Conservation (phyloP, 148 eudicot species). For the Talinum fruticosum region DNA sequence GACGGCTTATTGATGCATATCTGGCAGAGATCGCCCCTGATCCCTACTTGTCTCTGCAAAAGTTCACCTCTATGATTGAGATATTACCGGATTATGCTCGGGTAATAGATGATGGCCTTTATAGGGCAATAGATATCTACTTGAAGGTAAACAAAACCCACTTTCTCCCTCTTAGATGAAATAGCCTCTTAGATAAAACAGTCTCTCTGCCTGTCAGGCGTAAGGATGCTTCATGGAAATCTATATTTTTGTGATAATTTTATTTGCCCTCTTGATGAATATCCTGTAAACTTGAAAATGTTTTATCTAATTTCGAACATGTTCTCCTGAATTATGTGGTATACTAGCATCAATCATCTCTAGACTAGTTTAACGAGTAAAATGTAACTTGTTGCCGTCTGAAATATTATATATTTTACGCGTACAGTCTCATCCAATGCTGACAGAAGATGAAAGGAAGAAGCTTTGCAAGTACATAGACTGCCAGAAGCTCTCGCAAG, state of each 20-base stretch:
- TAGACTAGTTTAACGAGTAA: background rate
- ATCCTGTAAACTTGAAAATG: background rate
- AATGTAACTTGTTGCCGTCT: background rate
- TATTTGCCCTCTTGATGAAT: background rate
- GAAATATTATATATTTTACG: background rate
- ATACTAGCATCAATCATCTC: background rate
- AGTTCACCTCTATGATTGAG: slow-evolving; percentile 53
- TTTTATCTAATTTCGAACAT: background rate
- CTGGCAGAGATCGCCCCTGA: slow-evolving; percentile 71
- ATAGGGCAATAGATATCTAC: slow-evolving; percentile 65
- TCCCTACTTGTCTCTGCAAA: slow-evolving; percentile 49
- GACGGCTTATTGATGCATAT: slow-evolving; percentile 58
- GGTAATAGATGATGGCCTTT: slow-evolving; percentile 73
- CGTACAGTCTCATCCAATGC: slow-evolving; percentile 56
- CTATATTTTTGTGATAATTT: background rate
- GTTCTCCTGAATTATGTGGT: background rate
- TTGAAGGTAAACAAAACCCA: slow-evolving; percentile 43
- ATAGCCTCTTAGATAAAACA: too few relatives aligned
- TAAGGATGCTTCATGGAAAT: background rate
- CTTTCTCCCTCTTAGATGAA: background rate
- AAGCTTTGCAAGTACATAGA: slow-evolving; percentile 60
- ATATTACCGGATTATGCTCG: slow-evolving; percentile 69
- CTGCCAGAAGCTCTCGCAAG: slow-evolving; percentile 73
- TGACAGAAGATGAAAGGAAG: slow-evolving; percentile 45
- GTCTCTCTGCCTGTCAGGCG: background rate